Evolutionary conservation across 495 filamentous ascomycete genomes (phyloP), one percentile per base, ranked within the genome.

Genomic region (Filosporella fistucella): DNA sequence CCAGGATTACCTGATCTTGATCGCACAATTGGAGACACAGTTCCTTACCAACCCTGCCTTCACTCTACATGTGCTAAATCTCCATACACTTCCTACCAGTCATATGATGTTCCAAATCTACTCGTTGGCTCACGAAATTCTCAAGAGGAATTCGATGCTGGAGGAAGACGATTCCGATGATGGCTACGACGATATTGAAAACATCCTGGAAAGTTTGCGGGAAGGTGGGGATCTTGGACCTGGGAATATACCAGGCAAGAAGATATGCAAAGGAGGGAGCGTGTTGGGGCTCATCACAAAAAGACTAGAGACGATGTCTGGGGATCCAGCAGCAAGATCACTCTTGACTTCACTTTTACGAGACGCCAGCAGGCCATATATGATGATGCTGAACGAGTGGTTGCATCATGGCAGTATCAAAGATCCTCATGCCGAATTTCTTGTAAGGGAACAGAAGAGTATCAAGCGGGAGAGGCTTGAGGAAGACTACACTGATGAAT

Each of bases 371-470:
- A 75, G 88, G 24, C 93, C 93, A 0, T 98, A 98, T 55, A 95
- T 97, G 93, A 77, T 74, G 18, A 98, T 98, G 93, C 68, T 98
- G 47, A 98, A 98, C 58, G 93, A 97, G 61, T 98, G 93, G 94
- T 65, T 98, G 18, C 93, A 98, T 60, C 91, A 95, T 59, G 93
- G 93, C 14, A 88, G 85, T 30, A 97, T 98, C 61, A 86, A 83
- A 61, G 93, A 98, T 63, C 89, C 91, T 1, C 94, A 96, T 62
- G 80, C 78, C 11, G 93, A 98, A 62, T 98, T 98, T 59, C 68
- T 98, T 29, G 82, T 98, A 52, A 94, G 89, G 54, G 93, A 98
- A 63, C 90, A 95, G 61, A 91, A 91, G 65, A 93, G 89, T 58
- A 97, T 98, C 56, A 84, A 84, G 44, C 78, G 93, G 16, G 94